Conservation (phyloP, 1,139 yeast genomes). For the Kodamaea alishanica region DNA sequence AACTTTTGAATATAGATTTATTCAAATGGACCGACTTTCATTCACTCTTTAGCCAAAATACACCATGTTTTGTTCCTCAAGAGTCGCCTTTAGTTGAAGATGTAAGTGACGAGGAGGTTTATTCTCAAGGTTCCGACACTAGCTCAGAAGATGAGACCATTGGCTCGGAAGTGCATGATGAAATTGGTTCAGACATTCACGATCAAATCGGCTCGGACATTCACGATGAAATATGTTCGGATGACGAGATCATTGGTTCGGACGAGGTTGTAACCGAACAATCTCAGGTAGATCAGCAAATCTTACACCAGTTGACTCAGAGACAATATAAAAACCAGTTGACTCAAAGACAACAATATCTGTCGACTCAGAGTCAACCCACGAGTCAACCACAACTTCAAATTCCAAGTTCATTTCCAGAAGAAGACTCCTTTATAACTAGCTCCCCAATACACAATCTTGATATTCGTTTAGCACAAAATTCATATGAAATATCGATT, state of each 20-base stretch:
- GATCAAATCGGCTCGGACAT: too few species aligned
- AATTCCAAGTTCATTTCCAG: slow-evolving; percentile 14
- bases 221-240: too few species aligned
- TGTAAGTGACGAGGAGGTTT: too few species aligned
- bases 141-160: too few species aligned
- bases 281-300: too few species aligned
- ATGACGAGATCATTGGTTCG: too few species aligned
- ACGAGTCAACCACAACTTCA: slow-evolving; percentile 5
- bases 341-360: too few species aligned
- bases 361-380: slow-evolving; percentile 1
- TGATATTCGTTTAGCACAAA: neutral
- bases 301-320: too few species aligned
- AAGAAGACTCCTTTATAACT: neutral
- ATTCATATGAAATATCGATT: slow-evolving; percentile 18
- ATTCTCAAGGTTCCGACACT: too few species aligned
- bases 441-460: too few species aligned
- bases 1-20: slow-evolving; percentile 17
- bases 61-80: neutral
- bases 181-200: neutral
- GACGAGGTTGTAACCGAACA: too few species aligned
- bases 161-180: neutral
- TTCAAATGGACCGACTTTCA: slow-evolving; percentile 19
- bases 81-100: neutral
- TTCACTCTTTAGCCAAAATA: slow-evolving; percentile 10
- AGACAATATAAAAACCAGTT: too few species aligned